These are phyloP conservation scores for Daldinia vernicosa DNA, from an alignment of 495 filamentous ascomycete genomes.

Conservation along the genomic window DNA sequence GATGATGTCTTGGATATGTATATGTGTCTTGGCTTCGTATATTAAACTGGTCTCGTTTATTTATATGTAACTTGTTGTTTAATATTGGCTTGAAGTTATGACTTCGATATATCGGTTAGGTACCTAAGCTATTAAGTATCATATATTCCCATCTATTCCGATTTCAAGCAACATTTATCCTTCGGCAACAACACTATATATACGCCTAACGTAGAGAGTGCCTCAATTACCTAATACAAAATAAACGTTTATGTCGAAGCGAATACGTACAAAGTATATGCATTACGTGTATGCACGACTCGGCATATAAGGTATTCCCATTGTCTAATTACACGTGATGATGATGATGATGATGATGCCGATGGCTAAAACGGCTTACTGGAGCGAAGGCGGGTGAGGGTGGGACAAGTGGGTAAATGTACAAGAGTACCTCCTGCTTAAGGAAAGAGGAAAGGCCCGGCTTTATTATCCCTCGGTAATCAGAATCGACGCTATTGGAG, in stretches of 20 bases:
- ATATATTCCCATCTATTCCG: no score
- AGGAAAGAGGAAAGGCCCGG: conserved; percentile 23
- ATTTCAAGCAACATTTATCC: no score
- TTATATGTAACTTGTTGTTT: no score
- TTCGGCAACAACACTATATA: no score
- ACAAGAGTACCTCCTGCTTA: conserved; percentile 9
- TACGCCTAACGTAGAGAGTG: not conserved
- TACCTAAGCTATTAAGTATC: no score
- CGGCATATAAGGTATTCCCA: not conserved
- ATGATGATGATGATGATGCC: conserved; percentile 31
- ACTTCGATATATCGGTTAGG: no score
- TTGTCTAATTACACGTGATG: conserved; percentile 27
- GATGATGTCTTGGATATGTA: not conserved
- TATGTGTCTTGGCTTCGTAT: not conserved
- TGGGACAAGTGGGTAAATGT: conserved; percentile 4
- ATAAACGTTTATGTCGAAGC: not conserved
- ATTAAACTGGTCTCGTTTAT: no score
- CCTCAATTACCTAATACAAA: not conserved
- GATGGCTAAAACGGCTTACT: conserved; percentile 24
- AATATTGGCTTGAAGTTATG: no score
- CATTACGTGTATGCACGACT: not conserved
- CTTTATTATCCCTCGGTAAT: conserved; percentile 51
- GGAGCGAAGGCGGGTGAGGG: not conserved
- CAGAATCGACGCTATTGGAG: conserved; percentile 47
- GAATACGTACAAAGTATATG: not conserved